Conservation (phyloP, 2,329 filamentous ascomycete species). For the Claviceps arundinis region DNA sequence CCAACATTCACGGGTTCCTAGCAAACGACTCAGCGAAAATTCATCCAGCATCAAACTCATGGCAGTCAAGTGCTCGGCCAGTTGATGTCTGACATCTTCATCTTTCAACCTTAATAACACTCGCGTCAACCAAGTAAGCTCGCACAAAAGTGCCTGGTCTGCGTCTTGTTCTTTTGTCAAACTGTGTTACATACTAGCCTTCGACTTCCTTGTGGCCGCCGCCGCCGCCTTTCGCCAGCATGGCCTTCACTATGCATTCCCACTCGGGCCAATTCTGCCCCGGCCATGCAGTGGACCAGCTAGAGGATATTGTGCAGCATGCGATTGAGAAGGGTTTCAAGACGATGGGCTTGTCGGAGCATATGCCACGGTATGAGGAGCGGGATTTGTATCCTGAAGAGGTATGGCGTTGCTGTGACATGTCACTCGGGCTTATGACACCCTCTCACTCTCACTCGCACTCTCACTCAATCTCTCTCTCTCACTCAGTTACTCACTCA, state of each 20-base stretch:
- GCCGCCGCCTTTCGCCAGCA: conserved; percentile 22
- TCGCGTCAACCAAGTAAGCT: too few relatives aligned
- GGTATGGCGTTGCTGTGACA: conserved; percentile 26
- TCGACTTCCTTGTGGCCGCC: too few relatives aligned
- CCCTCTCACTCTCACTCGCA: not conserved
- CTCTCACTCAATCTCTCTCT: not conserved
- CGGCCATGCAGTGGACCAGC: conserved; percentile 69
- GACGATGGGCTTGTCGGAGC: conserved; percentile 80
- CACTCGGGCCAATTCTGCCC: conserved; percentile 97
- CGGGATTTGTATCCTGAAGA: conserved; percentile 90
- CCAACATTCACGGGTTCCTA: not conserved
- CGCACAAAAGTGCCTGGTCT: too few relatives aligned
- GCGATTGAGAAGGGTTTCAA: conserved; percentile 70
- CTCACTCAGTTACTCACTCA: not conserved
- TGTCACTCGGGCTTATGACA: not conserved
- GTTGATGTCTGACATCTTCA: too few relatives aligned
- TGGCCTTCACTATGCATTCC: conserved; percentile 97
- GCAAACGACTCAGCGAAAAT: not conserved
- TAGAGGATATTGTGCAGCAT: conserved; percentile 71
- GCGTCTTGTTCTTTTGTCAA: too few relatives aligned
- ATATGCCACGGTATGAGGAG: conserved; percentile 69
- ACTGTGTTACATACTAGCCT: too few relatives aligned
- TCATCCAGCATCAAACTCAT: not conserved
- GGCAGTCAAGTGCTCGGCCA: too few relatives aligned
- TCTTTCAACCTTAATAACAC: too few relatives aligned